Percentiles rank a stretch among this genome's conserved stretches.
These are phyloP conservation scores for Yamagishiella unicocca DNA, from an alignment of 139 green algal genomes.

Conservation along the genomic window DNA sequence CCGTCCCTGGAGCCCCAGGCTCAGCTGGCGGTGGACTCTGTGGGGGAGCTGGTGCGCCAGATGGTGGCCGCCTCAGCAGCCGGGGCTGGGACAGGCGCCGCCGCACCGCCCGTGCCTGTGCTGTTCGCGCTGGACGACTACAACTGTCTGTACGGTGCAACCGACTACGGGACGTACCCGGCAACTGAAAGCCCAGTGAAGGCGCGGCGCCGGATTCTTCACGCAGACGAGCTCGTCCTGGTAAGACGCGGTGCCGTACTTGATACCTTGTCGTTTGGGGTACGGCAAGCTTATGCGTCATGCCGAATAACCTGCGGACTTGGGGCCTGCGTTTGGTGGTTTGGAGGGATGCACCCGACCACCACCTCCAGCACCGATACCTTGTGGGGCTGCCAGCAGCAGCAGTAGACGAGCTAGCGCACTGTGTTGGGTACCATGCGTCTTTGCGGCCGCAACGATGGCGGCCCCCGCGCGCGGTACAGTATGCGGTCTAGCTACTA, in stretches of 20 bases:
- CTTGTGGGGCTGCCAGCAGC: too few relatives aligned
- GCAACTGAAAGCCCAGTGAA: neutral
- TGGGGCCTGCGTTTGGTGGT: too few relatives aligned
- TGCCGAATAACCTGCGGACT: too few relatives aligned
- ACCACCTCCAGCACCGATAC: neutral
- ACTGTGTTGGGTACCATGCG: too few relatives aligned
- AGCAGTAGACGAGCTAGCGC: too few relatives aligned
- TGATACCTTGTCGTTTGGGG: too few relatives aligned
- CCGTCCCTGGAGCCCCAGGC: slow-evolving; percentile 44
- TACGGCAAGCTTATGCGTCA: too few relatives aligned
- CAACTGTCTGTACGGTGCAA: slow-evolving; percentile 72
- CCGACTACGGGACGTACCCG: slow-evolving; percentile 59
- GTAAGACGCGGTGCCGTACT: slow-evolving; percentile 49
- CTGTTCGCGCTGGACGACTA: slow-evolving; percentile 81
- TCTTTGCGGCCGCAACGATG: too few relatives aligned
- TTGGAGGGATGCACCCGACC: too few relatives aligned
- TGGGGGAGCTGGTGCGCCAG: slow-evolving; percentile 48
- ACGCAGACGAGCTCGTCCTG: slow-evolving; percentile 65
- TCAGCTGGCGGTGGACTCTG: slow-evolving; percentile 54
- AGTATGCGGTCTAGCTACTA: too few relatives aligned
- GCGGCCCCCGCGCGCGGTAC: too few relatives aligned
- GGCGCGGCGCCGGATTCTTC: slow-evolving; percentile 45
- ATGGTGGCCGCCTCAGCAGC: slow-evolving; percentile 12
- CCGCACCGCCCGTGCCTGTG: slow-evolving; percentile 25
- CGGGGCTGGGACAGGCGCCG: neutral